Evolutionary conservation across 2,329 filamentous ascomycete genomes (phyloP).

Genomic region (Fusarium secorum): DNA sequence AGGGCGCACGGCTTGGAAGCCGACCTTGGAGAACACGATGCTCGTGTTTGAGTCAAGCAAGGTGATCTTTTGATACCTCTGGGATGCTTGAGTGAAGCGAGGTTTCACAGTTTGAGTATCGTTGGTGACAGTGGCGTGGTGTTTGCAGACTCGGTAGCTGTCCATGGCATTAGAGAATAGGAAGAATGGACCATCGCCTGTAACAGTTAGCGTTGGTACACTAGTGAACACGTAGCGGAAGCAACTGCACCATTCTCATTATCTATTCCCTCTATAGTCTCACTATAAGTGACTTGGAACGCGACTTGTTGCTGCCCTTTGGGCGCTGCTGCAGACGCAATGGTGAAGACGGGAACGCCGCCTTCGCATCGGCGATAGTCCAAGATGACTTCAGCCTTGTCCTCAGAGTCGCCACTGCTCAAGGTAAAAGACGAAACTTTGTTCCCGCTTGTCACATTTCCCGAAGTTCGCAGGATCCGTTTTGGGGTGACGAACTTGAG

Average conservation of each 20-base stretch:
- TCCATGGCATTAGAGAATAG: conserved; percentile 3
- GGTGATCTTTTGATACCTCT: neutral
- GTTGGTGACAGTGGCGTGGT: neutral
- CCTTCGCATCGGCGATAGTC: conserved; percentile 3
- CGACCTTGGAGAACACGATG: neutral
- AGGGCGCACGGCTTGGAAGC: neutral
- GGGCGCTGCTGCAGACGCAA: neutral
- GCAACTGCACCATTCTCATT: neutral
- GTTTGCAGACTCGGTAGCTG: neutral
- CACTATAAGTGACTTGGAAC: neutral
- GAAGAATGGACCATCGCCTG: conserved; percentile 10
- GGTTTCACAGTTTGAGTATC: neutral
- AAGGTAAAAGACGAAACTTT: neutral
- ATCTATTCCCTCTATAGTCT: neutral
- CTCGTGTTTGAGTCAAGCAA: neutral
- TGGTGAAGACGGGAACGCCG: neutral
- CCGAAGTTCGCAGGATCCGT: neutral
- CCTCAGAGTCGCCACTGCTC: neutral
- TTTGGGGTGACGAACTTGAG: neutral
- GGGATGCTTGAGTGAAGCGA: neutral
- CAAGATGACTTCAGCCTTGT: neutral
- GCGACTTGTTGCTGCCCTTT: neutral
- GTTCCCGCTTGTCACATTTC: rapidly evolving
- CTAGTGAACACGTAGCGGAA: rapidly evolving
- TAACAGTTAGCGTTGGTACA: rapidly evolving